Evolutionary conservation across 1,284 basidiomycete genomes (phyloP).

Genomic region (Cryptococcus sp.): DNA sequence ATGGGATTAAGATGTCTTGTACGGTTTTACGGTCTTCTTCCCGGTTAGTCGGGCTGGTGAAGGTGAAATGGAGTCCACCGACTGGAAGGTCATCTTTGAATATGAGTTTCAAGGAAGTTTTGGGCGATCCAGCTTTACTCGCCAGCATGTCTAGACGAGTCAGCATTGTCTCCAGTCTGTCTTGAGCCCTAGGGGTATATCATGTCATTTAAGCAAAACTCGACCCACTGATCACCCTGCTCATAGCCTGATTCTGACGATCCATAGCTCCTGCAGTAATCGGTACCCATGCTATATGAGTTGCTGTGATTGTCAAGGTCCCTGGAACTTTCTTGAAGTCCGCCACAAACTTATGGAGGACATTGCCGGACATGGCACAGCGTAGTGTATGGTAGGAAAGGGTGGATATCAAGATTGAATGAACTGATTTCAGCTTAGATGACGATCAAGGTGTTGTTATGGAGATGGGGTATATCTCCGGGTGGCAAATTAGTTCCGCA

Average conservation of each 20-base stretch:
- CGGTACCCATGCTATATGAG: conserved; percentile 41
- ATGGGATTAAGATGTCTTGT: conserved; percentile 42
- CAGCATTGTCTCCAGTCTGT: neutral
- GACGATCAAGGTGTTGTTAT: no score
- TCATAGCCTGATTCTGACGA: conserved; percentile 40
- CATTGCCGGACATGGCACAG: neutral
- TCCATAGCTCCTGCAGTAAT: conserved; percentile 33
- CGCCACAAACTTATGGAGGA: conserved; percentile 23
- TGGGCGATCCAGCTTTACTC: conserved; percentile 36
- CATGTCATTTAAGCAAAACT: no score
- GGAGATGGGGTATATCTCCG: no score
- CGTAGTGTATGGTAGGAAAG: neutral
- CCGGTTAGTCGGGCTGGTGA: conserved; percentile 24
- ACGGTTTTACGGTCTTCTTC: conserved; percentile 36
- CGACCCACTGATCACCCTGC: conserved; percentile 37
- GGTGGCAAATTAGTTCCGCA: no score
- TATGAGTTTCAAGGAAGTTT: conserved; percentile 37
- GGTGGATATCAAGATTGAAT: no score
- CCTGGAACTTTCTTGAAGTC: conserved; percentile 44
- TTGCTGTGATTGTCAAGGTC: conserved; percentile 36
- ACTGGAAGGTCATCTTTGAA: conserved; percentile 44
- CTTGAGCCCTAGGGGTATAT: neutral
- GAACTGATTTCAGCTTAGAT: no score
- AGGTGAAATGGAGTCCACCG: conserved; percentile 43
- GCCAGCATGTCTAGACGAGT: conserved; percentile 39